Base-by-base conservation (phyloP, 768 basidiomycete genomes). In the Lyophyllum atratum region DNA sequence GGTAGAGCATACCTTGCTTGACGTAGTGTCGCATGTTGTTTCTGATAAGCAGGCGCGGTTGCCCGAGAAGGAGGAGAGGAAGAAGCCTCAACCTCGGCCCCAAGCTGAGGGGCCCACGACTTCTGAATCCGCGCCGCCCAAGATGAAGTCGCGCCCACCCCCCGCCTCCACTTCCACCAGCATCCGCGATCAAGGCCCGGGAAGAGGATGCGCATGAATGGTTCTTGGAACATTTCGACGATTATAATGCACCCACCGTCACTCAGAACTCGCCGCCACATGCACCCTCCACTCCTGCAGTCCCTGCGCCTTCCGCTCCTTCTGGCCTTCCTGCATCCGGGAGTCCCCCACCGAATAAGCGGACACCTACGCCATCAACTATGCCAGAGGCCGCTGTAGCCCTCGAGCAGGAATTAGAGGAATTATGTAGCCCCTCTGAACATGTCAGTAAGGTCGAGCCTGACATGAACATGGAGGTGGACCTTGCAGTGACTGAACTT, bases 121-220 rank as follows among this genome's bases (percentile, higher is more conserved):
- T 19, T 9, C 34, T 3, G 55, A 59, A 39, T 42, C 25, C 10
- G 17, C 31, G 26, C 48, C 39, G 15, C 29, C 48, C 2, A 60
- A 54, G 43, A 14, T 47, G 52, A 67, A 65, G 55, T 49, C 54
- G 9, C 58, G 42, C 14, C 45, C 52, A 49, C 44, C n/a, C 21
- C 7, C 46, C 34, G 22, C 34, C 49, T 28, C 39, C 58, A 14
- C 59, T 47, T 48, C 14, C 49, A 44, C 37, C 52, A 25, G 52
- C 55, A 33, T 46, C 56, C 40, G 50, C 56, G 42, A 52, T 59
- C 33, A 66, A 66, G 26, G 51, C 58, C n/a, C 67, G 75, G 47
- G 73, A 80, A 28, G 77, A 81, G 58, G 85, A 87, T 63, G 73
- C 84, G 1, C 81, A 87, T 64, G 83, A 85, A 64, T 85, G 84